These are phyloP conservation scores for Boletus insuetus DNA, from an alignment of 768 basidiomycete species.

Conservation along the genomic window DNA sequence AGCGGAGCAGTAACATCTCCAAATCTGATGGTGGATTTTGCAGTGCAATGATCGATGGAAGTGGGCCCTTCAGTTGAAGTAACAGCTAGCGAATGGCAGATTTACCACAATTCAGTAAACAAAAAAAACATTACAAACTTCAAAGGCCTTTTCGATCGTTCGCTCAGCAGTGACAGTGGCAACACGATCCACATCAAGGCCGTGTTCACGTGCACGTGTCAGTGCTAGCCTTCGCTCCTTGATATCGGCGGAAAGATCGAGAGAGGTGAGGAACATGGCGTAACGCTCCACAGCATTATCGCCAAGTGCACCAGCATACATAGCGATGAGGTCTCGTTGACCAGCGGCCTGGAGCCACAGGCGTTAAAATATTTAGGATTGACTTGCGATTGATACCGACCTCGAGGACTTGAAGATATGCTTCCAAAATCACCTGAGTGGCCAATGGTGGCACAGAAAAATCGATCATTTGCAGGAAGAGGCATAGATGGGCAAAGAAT, in stretches of 20 bases:
- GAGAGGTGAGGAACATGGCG: constrained; percentile 81
- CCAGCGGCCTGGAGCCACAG: constrained; percentile 54
- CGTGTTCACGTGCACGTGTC: constrained; percentile 76
- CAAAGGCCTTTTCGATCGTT: constrained; percentile 69
- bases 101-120: constrained; percentile 8
- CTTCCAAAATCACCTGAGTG: constrained; percentile 79
- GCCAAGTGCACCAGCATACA: constrained; percentile 90
- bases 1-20: constrained; percentile 71
- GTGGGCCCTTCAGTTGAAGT: constrained; percentile 50
- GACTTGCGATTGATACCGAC: constrained; percentile 34
- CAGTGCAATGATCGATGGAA: constrained; percentile 58
- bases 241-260: constrained; percentile 61
- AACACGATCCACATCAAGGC: constrained; percentile 77
- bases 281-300: constrained; percentile 92
- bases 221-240: constrained; percentile 69
- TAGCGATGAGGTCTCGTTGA: constrained; percentile 82
- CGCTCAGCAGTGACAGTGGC: constrained; percentile 78
- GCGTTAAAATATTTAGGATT: neutral
- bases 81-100: constrained; percentile 40
- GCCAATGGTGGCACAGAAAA: constrained; percentile 68
- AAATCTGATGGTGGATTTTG: constrained; percentile 55
- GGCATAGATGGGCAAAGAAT: constrained; percentile 92
- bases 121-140: constrained; percentile 36
- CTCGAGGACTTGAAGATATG: constrained; percentile 87
- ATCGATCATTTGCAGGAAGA: constrained; percentile 83